Conservation (phyloP, 208 protist genomes). For the Blastocrithidia nonstop region DNA sequence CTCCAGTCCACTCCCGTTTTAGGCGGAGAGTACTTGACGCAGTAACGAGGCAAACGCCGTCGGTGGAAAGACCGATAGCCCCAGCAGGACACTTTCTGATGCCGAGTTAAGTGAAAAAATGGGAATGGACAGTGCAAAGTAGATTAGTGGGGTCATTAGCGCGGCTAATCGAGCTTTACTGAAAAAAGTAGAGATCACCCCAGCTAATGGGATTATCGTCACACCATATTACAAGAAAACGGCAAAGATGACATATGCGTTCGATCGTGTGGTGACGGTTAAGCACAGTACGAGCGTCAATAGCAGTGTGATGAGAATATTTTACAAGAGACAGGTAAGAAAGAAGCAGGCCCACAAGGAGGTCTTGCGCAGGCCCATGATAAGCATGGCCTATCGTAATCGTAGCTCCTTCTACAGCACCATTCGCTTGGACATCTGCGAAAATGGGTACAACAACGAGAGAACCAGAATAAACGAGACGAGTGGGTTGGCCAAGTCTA, state of each 20-base stretch:
- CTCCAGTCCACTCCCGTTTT: conserved; percentile 19
- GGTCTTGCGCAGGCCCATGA: conserved; percentile 64
- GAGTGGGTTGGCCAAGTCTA: conserved; percentile 13
- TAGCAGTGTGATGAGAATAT: conserved; percentile 23
- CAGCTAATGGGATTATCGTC: conserved; percentile 29
- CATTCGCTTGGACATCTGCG: conserved; percentile 59
- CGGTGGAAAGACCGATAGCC: not conserved
- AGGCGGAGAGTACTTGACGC: conserved; percentile 8
- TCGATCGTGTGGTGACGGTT: conserved; percentile 26
- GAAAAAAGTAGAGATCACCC: conserved; percentile 49
- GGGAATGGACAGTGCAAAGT: conserved; percentile 21
- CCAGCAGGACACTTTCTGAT: not conserved
- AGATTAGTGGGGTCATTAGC: conserved; percentile 53
- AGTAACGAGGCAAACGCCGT: not conserved
- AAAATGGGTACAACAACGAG: conserved; percentile 32
- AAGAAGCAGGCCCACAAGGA: conserved; percentile 49
- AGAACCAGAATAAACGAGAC: conserved; percentile 44
- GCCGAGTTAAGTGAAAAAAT: conserved; percentile 1
- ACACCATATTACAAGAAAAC: conserved; percentile 46
- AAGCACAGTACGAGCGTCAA: conserved; percentile 34
- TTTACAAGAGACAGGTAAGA: conserved; percentile 38
- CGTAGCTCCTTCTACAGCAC: conserved; percentile 78
- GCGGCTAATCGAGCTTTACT: conserved; percentile 44
- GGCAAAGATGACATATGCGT: conserved; percentile 38
- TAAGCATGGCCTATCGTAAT: conserved; percentile 67